Base-by-base conservation (phyloP, 768 basidiomycete genomes). In the Boletales sp. region DNA sequence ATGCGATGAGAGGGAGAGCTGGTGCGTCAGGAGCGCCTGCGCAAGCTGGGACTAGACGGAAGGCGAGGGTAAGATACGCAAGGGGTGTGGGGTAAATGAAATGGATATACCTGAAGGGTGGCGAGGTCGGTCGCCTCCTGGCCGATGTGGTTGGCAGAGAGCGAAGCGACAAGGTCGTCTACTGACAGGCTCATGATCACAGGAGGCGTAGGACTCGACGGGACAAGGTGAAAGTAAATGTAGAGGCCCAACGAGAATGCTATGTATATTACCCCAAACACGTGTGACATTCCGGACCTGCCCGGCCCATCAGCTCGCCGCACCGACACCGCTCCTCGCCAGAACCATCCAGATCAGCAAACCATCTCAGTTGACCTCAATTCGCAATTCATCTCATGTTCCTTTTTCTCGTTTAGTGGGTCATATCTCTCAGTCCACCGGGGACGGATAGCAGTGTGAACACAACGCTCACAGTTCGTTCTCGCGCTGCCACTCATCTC, bases 121-220 rank as follows among this genome's bases (percentile, higher is more conserved):
- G 74, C 74, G 52, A 78, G 68, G 65, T 78, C 78, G 13, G 72
- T 68, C n/a, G 76, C 75, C 56, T 78, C 77, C 56, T 78, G 78
- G 51, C 76, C 76, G 60, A 78, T 76, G 70, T 78, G 77, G 61
- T 69, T 74, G 2, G 71, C 57, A 38, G 65, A 69, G 57, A 78
- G 54, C 11, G 76, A 77, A 18, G 76, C 69, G 46, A 79, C 72
- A 59, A 78, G 78, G 68, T 78, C 77, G 61, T 78, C 77, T 34
- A 78, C 68, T 40, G 77, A 72, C 50, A 74, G 42, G 55, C 67
- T 75, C 77, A 79, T 79, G 51, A 50, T 58, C 45, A 45, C 32
- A 51, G 30, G 52, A 29, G 34, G n/a, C 13, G 14, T 15, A 15
- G 30, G 42, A 49, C 41, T 29, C 27, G 14, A 15, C 29, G 40